A percentile compares a stretch with the other conserved stretches of the same genome.
phyloP scores from a whole-genome alignment of 768 basidiomycete species.

The Fomitopsis pulvina region DNA sequence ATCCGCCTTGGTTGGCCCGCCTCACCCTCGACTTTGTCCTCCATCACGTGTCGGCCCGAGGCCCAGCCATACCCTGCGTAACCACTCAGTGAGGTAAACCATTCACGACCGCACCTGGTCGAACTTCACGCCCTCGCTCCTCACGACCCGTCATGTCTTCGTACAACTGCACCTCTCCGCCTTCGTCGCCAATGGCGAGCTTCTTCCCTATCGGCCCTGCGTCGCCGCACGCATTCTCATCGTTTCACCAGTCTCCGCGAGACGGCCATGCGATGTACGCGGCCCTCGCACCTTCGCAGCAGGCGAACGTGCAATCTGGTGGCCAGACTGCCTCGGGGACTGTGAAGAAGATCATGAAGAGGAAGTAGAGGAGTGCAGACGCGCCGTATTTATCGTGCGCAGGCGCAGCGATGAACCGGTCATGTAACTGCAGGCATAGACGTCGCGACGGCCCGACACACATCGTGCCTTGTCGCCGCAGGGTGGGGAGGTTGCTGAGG shows the following conservation, averaged over 20 bases:
- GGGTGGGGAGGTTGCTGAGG: not conserved
- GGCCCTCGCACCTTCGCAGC: slow-evolving; percentile 13
- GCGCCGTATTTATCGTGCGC: not conserved
- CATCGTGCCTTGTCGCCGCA: too few relatives aligned
- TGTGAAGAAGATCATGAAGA: slow-evolving; percentile 11
- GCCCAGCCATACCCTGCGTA: slow-evolving; percentile 2
- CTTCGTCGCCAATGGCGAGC: slow-evolving; percentile 19
- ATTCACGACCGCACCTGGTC: not conserved
- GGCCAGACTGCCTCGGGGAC: not conserved
- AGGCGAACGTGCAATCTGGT: slow-evolving; percentile 4
- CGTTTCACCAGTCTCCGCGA: slow-evolving; percentile 28
- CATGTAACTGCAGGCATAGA: not conserved
- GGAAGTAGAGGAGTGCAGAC: slow-evolving; percentile 4
- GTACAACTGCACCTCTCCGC: slow-evolving; percentile 18
- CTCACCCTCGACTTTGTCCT: not conserved
- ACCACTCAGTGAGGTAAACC: not conserved
- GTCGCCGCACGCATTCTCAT: slow-evolving; percentile 29
- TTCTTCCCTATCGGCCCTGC: slow-evolving; percentile 30
- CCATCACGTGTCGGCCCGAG: not conserved
- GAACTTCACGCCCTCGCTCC: not conserved
- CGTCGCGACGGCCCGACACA: not conserved
- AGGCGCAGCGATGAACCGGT: not conserved
- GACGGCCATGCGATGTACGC: slow-evolving; percentile 27
- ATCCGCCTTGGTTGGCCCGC: not conserved
- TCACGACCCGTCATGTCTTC: slow-evolving; percentile 21